These are phyloP conservation scores for Phoma sp. DNA, from an alignment of 2,329 filamentous ascomycete species.

Conservation along the genomic window DNA sequence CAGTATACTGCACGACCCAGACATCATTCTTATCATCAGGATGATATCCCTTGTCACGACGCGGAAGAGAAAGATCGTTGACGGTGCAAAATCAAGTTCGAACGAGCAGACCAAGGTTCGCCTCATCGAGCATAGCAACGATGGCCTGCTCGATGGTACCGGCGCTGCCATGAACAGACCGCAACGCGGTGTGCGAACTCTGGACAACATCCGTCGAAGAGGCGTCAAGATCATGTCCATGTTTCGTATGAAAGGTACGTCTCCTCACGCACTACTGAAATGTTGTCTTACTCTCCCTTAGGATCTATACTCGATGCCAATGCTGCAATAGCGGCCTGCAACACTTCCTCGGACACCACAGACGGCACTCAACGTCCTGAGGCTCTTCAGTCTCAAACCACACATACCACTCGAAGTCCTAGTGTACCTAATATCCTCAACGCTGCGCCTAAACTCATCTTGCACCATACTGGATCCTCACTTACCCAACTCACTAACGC, in stretches of 20 bases:
- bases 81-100: constrained; percentile 26
- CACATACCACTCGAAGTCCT: constrained; percentile 19
- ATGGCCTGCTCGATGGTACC: constrained; percentile 15
- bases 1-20: not conserved
- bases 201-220: constrained; percentile 40
- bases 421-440: constrained; percentile 24
- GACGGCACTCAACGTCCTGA: constrained; percentile 23
- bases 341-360: constrained; percentile 19
- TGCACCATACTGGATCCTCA: constrained; percentile 28
- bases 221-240: constrained; percentile 46
- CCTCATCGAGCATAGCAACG: constrained; percentile 35
- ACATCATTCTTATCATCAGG: constrained; percentile 3
- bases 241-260: constrained; percentile 43
- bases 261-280: too few relatives aligned
- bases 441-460: constrained; percentile 15
- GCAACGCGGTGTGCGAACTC: constrained; percentile 32
- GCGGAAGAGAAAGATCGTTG: constrained; percentile 43
- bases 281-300: not conserved
- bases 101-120: constrained; percentile 45
- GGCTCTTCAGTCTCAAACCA: constrained; percentile 1
- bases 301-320: constrained; percentile 7
- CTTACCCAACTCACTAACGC: constrained; percentile 36
- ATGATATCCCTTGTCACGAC: constrained; percentile 44
- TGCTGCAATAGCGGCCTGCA: constrained; percentile 1
- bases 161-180: constrained; percentile 12